Base-by-base conservation (phyloP, 2,329 filamentous ascomycete genomes). In the Alternaria ventricosa region DNA sequence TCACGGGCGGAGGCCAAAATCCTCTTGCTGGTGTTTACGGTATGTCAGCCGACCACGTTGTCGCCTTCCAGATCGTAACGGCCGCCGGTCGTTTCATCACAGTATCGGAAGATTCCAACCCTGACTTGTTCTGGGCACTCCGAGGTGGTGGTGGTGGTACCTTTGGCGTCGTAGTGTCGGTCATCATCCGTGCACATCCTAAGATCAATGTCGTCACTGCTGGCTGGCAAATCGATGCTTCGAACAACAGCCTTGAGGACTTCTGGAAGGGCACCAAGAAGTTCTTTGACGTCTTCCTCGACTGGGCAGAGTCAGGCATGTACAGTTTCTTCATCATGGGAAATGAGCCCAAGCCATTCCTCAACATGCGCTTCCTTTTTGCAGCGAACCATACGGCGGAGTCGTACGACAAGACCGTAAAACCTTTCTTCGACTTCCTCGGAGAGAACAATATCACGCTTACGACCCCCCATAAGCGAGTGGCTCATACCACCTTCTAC, bases 1-100 rank as follows among this genome's bases (percentile, higher is more conserved):
- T 77, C 20, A 66, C 68, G 10, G 85, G 84, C 3, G 86, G 85
- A 28, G 87, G 87, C 0, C 85, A 88, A 72, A 84, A 81, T 13
- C 85, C 85, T 9, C 70, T 88, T 41, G 82, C 82, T 10, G 79
- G 80, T 36, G 71, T 82, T 41, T 84, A 84, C 64, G 74, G 74
- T 8, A 73, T 75, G 69, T 66, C 71, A 10, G 71, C 68, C 15
- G 72, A 75, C 30, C 55, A 66, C 13, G 68, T 75, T 3, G 43
- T 74, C 3, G 63, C 65, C 8, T 68, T 67, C 49, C 53, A 74
- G 13, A 64, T 74, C 15, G 71, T 72, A 2, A 71, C 68, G 5
- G 66, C 74, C 1, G 53, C 61, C 53, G 73, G 72, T 20, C 55
- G 55, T 7, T 63, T 63, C 15, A 45, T 60, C 18, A 63, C 61